Base-by-base conservation (phyloP, 2,329 filamentous ascomycete genomes). In the Pezicula neosporulosa region DNA sequence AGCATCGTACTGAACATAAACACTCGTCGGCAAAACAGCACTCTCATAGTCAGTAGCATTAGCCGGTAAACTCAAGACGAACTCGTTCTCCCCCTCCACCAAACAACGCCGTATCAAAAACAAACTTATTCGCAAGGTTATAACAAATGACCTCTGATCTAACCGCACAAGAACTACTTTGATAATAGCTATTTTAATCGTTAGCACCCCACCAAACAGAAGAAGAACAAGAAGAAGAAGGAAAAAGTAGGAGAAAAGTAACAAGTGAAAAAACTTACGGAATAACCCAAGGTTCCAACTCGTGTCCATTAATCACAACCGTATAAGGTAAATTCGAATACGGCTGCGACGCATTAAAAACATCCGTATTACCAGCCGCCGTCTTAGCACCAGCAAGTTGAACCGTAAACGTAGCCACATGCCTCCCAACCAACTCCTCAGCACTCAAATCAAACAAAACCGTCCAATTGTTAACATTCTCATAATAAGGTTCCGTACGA, bases 1-100 rank as follows among this genome's bases (percentile, higher is more conserved):
- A 2, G 83, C 82, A 67, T 86, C 83, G 56, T 87, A 86, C 68
- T 86, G 82, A 6, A 86, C 76, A 64, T 86, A 86, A 0, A 82
- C 71, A 1, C 73, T 75, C 41, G 68, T 67, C 0, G 81, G 74
- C 50, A 85, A 57, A 8, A 85, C 47, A 0, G 83, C 82, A 28
- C 75, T 76, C 66, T 85, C 80, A 15, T 77, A 76, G 57, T 83
- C 73, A 4, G 78, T 85, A 1, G 75, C 82, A 44, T 83, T 81
- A 44, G 72, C 77, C 10, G 83, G 83, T 52, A 86, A 58, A 55
- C 79, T 81, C 42, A 86, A 63, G 0, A 82, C 68, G 30, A 86
- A 66, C 58, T 74, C 70, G 55, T 86, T 86, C 51, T 71, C 69
- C 0, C 79, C 80, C 16, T 70, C 70, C n/a, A 68, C 71, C 36